Conservation (phyloP, 257 asterid species). For the Misopates orontium region DNA sequence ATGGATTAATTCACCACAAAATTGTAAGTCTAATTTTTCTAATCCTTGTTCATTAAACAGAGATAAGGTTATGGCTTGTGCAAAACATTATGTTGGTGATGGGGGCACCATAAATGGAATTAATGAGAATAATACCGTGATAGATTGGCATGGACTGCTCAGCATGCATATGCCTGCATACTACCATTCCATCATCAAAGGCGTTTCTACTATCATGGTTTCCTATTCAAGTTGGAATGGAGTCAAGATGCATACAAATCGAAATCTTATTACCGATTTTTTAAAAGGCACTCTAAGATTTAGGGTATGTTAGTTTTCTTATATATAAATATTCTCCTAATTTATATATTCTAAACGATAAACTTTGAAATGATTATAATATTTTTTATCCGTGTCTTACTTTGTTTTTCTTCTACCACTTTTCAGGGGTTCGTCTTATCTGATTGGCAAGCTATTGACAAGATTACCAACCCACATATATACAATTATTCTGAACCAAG, state of each 20-base stretch:
- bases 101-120: slow-evolving; percentile 33
- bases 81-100: slow-evolving; percentile 37
- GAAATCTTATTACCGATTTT: slow-evolving; percentile 26
- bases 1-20: too few relatives aligned
- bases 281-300: slow-evolving; percentile 30
- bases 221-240: slow-evolving; percentile 40
- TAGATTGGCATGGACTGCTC: slow-evolving; percentile 22
- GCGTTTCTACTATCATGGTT: slow-evolving; percentile 32
- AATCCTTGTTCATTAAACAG: not conserved
- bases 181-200: slow-evolving; percentile 28
- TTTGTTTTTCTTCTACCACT: not conserved
- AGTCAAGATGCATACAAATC: slow-evolving; percentile 32
- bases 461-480: slow-evolving; percentile 20
- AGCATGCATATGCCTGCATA: slow-evolving; percentile 37
- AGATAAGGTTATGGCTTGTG: slow-evolving; percentile 33
- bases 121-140: slow-evolving; percentile 29
- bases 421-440: slow-evolving; percentile 32
- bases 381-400: too few relatives aligned
- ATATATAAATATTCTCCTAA: too few relatives aligned
- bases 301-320: slow-evolving; percentile 23
- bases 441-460: slow-evolving; percentile 31
- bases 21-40: too few relatives aligned
- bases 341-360: too few relatives aligned
- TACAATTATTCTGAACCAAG: slow-evolving; percentile 7
- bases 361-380: not conserved